Evolutionary conservation across 73 alveolate genomes (phyloP).

Genomic region (Tetrahymena elliotti): DNA sequence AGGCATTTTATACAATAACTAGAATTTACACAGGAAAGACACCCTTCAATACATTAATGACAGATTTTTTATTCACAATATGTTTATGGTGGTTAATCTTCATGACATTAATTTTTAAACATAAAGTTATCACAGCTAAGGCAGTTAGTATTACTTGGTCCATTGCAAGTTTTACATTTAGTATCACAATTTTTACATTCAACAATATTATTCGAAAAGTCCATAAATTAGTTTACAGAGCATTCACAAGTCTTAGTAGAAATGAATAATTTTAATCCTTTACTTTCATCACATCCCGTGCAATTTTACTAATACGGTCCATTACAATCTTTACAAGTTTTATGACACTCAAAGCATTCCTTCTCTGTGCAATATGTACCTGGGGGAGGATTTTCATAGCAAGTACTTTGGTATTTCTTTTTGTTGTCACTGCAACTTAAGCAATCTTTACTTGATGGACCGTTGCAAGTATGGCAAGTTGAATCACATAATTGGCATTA

Average conservation of each 20-base stretch:
- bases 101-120: background rate
- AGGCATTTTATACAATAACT: background rate
- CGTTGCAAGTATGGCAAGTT: background rate
- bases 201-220: background rate
- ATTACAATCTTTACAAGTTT: background rate
- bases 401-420: background rate
- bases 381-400: background rate
- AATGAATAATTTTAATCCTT: background rate
- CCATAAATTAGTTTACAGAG: background rate
- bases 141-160: background rate
- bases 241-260: background rate
- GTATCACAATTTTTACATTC: background rate
- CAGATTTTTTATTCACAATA: background rate
- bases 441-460: background rate
- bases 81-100: background rate
- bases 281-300: background rate
- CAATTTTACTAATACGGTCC: background rate
- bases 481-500: background rate
- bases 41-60: background rate
- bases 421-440: background rate
- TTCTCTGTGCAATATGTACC: background rate
- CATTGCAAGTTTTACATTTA: background rate
- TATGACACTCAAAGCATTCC: background rate
- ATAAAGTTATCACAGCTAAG: background rate
- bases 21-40: background rate